Conservation (phyloP, 2,329 filamentous ascomycete genomes). For the Epichloe glyceriae region DNA sequence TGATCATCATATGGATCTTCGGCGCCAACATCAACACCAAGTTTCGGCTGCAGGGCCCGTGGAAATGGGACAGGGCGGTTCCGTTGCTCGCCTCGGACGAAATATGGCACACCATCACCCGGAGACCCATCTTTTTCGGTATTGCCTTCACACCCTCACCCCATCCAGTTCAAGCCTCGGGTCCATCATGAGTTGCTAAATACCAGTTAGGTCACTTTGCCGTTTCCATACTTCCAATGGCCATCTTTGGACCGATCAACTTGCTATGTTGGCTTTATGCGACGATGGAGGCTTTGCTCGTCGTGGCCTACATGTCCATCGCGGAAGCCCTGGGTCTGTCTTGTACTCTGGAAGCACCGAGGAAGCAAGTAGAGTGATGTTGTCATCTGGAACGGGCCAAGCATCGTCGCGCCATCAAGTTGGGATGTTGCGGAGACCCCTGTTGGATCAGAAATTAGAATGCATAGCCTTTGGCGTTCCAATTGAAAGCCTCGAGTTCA, state of each 20-base stretch:
- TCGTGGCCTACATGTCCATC: not conserved
- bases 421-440: no score
- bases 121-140: constrained; percentile 12
- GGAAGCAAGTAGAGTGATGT: no score
- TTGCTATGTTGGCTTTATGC: constrained; percentile 5
- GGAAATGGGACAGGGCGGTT: constrained; percentile 19
- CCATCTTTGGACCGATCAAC: constrained; percentile 10
- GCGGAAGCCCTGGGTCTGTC: no score
- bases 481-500: no score
- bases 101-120: constrained; percentile 12
- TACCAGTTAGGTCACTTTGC: constrained; percentile 8
- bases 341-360: not conserved
- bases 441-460: no score
- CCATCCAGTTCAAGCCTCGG: no score
- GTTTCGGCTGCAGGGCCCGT: constrained; percentile 27
- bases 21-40: constrained; percentile 29
- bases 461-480: no score
- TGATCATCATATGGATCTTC: constrained; percentile 25
- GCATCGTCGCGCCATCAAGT: no score
- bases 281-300: not conserved
- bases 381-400: no score
- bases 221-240: constrained; percentile 9
- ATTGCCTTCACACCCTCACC: not conserved
- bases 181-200: not conserved
- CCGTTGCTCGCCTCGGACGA: constrained; percentile 9